These are phyloP conservation scores for Aspergillus baeticus DNA, from an alignment of 495 filamentous ascomycete genomes.

Conservation along the genomic window DNA sequence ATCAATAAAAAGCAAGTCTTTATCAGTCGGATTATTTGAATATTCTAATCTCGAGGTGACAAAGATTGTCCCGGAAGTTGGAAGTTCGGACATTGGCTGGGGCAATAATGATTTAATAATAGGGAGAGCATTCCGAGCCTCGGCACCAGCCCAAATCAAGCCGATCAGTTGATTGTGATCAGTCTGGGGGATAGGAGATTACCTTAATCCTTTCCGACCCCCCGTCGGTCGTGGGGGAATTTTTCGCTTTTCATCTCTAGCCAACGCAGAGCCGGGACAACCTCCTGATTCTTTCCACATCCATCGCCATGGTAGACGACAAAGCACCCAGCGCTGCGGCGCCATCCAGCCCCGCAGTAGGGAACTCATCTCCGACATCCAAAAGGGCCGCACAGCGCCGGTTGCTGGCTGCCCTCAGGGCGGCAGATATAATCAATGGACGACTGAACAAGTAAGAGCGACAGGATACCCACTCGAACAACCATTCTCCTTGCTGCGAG, in stretches of 20 bases:
- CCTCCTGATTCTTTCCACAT: neutral
- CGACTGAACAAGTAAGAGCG: slow-evolving; percentile 38
- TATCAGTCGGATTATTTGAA: too few species aligned
- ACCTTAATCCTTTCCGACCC: slow-evolving; percentile 6
- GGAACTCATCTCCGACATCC: slow-evolving; percentile 8
- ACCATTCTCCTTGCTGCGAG: neutral
- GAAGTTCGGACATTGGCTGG: neutral
- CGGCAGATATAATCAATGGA: slow-evolving; percentile 35
- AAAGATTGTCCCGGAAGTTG: neutral
- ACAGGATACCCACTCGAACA: neutral
- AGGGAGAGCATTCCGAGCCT: slow-evolving; percentile 16
- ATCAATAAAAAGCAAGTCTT: too few species aligned
- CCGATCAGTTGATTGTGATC: slow-evolving; percentile 4
- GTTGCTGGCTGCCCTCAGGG: slow-evolving; percentile 30
- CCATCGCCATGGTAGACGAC: slow-evolving; percentile 7
- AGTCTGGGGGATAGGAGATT: neutral
- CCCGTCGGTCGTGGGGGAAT: neutral
- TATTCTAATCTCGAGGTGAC: too few species aligned
- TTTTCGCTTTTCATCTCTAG: neutral
- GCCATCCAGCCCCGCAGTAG: slow-evolving; percentile 22
- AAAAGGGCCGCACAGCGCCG: slow-evolving; percentile 21
- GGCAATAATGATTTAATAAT: too few species aligned
- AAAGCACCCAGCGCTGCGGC: slow-evolving; percentile 20
- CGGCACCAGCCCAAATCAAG: slow-evolving; percentile 16
- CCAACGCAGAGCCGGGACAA: slow-evolving; percentile 10